phyloP scores from a whole-genome alignment of 805 yeast species.

The Metschnikowia similis region DNA sequence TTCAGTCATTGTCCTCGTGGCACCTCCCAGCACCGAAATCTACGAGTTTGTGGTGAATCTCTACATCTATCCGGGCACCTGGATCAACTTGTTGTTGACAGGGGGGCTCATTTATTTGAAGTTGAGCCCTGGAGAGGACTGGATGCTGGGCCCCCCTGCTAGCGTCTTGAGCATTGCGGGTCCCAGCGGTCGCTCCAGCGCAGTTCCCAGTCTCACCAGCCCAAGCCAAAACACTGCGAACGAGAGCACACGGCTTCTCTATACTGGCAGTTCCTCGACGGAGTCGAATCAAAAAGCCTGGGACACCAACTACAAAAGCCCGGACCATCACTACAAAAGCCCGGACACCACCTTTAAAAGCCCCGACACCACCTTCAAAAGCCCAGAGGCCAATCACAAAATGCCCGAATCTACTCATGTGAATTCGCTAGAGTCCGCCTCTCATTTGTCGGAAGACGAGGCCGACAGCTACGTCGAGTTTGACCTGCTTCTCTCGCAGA shows the following conservation, averaged over 20 bases:
- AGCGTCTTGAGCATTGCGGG: not conserved
- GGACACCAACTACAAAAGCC: too few relatives aligned
- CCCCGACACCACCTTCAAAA: too few relatives aligned
- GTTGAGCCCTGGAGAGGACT: slow-evolving; percentile 29
- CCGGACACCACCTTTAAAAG: too few relatives aligned
- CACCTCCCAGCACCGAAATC: slow-evolving; percentile 61
- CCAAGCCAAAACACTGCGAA: not conserved
- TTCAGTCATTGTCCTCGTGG: slow-evolving; percentile 48
- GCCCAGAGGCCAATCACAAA: too few relatives aligned
- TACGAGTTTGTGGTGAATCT: slow-evolving; percentile 61
- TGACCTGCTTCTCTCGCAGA: slow-evolving; percentile 14
- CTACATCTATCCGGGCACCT: slow-evolving; percentile 61
- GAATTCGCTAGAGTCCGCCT: not conserved
- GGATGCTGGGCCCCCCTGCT: slow-evolving; percentile 41
- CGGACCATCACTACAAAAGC: too few relatives aligned
- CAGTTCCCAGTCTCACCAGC: not conserved
- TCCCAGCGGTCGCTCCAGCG: not conserved
- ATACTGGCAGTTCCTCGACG: not conserved
- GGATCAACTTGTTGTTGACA: slow-evolving; percentile 51
- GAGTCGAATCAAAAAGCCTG: too few relatives aligned
- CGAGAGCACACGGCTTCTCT: not conserved
- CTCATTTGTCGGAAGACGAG: slow-evolving; percentile 4
- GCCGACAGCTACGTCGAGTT: slow-evolving; percentile 15
- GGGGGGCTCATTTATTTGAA: slow-evolving; percentile 52
- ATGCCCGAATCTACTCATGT: too few relatives aligned